Conservation (phyloP, 306 rosid species). For the Ormosia emarginata region DNA sequence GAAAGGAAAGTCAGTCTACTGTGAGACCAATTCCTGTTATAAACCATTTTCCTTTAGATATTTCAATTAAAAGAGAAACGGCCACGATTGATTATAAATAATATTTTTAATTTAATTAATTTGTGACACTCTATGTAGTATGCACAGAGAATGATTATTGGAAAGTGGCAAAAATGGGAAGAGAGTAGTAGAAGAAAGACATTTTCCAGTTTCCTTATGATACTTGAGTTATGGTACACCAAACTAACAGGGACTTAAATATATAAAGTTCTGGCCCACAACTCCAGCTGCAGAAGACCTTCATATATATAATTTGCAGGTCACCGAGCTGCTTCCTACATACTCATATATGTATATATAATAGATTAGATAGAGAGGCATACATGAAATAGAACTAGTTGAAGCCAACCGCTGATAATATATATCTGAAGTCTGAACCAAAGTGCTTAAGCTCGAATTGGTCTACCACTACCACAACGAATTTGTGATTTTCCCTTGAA, state of each 20-base stretch:
- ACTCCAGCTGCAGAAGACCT: conserved; percentile 12
- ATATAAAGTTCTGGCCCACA: background rate
- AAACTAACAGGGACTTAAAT: background rate
- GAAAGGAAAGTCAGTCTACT: too few relatives aligned
- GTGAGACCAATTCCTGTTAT: too few relatives aligned
- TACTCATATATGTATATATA: background rate
- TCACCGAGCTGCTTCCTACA: background rate
- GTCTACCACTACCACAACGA: background rate
- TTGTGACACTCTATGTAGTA: background rate
- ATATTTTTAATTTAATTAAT: too few relatives aligned
- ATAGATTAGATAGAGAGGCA: background rate
- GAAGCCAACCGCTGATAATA: background rate
- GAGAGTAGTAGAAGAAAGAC: background rate
- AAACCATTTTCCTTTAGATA: too few relatives aligned
- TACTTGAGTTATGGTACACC: background rate
- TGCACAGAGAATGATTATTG: background rate
- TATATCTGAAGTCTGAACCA: background rate
- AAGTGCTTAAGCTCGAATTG: background rate
- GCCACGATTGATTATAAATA: background rate
- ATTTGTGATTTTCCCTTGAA: conserved; percentile 5
- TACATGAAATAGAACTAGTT: background rate
- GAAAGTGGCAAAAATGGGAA: background rate
- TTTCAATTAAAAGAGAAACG: background rate
- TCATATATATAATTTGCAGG: background rate
- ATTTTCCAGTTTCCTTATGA: background rate